These are phyloP conservation scores for Aureobasidium pullulans DNA, from an alignment of 2,329 filamentous ascomycete species.

Conservation along the genomic window DNA sequence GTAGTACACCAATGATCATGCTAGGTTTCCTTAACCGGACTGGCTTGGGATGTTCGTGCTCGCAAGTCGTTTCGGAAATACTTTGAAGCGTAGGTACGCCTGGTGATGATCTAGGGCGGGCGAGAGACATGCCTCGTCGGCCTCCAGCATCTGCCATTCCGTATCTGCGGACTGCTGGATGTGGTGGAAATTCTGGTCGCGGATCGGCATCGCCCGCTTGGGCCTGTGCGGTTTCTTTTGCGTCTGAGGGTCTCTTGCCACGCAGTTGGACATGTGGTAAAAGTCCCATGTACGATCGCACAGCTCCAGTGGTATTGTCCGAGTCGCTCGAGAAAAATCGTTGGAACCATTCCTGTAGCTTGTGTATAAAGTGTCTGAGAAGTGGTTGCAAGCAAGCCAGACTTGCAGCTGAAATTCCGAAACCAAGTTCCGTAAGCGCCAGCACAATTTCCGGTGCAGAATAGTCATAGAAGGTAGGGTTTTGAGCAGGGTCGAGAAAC, in stretches of 20 bases:
- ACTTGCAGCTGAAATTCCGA: conserved; percentile 28
- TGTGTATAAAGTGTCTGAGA: conserved; percentile 16
- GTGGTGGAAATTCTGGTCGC: not conserved
- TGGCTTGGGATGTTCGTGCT: not conserved
- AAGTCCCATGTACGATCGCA: not conserved
- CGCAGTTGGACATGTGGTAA: not conserved
- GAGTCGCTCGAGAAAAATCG: not conserved
- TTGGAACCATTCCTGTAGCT: not conserved
- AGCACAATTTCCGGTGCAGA: conserved; percentile 20
- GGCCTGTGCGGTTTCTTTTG: not conserved
- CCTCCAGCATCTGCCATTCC: not conserved
- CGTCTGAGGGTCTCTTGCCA: not conserved
- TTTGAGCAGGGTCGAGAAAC: conserved; percentile 15
- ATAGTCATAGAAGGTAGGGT: not conserved
- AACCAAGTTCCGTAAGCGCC: conserved; percentile 26
- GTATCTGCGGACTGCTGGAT: not conserved
- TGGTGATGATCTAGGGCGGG: not conserved
- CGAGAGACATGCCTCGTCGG: not conserved
- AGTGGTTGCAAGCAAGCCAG: conserved; percentile 29
- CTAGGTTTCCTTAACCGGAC: not conserved
- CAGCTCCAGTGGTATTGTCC: not conserved
- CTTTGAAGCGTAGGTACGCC: not conserved
- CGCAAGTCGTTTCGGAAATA: not conserved
- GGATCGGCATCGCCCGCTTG: not conserved
- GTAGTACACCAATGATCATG: not conserved